These are phyloP conservation scores for Firmiana major DNA, from an alignment of 345 rosid species.

Conservation along the genomic window DNA sequence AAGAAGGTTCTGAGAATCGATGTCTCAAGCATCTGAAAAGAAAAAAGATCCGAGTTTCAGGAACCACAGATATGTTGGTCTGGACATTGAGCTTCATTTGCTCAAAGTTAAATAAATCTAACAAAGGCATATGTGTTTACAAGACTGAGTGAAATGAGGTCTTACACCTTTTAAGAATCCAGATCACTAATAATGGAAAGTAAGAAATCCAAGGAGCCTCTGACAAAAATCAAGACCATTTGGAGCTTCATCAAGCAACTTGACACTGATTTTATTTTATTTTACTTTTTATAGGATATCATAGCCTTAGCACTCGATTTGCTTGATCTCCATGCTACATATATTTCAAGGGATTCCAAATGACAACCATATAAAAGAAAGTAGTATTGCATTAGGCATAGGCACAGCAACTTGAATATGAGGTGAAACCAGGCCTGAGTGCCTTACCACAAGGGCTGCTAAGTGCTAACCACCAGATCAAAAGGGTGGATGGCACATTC, in stretches of 20 bases:
- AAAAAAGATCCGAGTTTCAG: not conserved
- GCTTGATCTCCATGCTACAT: not conserved
- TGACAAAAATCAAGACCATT: not conserved
- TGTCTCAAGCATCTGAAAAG: no score
- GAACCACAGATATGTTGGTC: no score
- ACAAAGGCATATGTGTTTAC: not conserved
- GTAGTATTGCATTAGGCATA: not conserved
- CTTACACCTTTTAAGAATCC: not conserved
- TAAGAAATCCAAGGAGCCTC: not conserved
- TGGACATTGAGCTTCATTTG: no score
- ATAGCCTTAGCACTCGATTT: not conserved
- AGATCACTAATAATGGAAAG: not conserved
- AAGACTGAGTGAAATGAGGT: not conserved
- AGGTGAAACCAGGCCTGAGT: not conserved
- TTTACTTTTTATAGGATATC: not conserved
- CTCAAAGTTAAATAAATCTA: no score
- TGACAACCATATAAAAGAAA: not conserved
- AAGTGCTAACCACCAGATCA: not conserved
- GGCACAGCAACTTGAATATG: not conserved
- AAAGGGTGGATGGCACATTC: not conserved
- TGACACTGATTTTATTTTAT: no score
- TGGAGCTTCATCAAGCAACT: no score
- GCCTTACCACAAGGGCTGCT: not conserved
- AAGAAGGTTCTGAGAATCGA: no score
- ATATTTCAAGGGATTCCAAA: not conserved